Conservation (phyloP, 2,329 filamentous ascomycete genomes). For the Conoideocrella luteorostrata region DNA sequence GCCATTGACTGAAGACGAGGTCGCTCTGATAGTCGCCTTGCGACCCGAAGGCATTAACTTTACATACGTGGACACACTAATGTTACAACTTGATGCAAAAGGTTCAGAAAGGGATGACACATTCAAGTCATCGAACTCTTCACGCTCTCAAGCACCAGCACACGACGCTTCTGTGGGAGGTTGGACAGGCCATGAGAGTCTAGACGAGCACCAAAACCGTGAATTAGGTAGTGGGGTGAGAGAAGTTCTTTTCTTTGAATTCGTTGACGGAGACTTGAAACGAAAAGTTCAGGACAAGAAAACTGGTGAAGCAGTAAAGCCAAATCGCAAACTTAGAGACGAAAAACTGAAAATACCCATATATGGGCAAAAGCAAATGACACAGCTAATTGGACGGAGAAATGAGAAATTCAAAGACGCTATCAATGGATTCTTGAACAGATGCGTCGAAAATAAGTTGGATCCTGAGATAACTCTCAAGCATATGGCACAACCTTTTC, state of each 20-base stretch:
- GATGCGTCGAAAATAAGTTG: conserved; percentile 55
- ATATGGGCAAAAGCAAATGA: conserved; percentile 89
- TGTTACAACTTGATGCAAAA: conserved; percentile 72
- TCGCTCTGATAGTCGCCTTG: conserved; percentile 73
- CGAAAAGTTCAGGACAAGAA: conserved; percentile 66
- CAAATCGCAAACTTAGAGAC: conserved; percentile 61
- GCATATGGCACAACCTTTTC: conserved; percentile 48
- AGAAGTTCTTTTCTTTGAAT: conserved; percentile 85
- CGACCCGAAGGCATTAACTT: conserved; percentile 77
- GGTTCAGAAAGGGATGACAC: conserved; percentile 60
- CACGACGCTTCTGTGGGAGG: conserved; percentile 53
- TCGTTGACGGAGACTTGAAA: conserved; percentile 85
- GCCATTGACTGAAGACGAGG: conserved; percentile 65
- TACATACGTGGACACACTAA: conserved; percentile 76
- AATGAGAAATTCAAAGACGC: conserved; percentile 78
- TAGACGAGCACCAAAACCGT: conserved; percentile 22
- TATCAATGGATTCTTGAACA: conserved; percentile 69
- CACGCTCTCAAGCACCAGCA: conserved; percentile 42
- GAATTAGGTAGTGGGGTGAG: conserved; percentile 29
- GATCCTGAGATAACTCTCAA: conserved; percentile 64
- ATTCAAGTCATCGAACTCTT: conserved; percentile 44
- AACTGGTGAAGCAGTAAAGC: conserved; percentile 64
- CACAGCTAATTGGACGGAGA: conserved; percentile 78
- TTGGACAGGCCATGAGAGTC: conserved; percentile 40
- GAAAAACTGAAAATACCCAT: conserved; percentile 88